phyloP scores from a whole-genome alignment of 129 eudicot genomes.

The Flaveria ramosissima region DNA sequence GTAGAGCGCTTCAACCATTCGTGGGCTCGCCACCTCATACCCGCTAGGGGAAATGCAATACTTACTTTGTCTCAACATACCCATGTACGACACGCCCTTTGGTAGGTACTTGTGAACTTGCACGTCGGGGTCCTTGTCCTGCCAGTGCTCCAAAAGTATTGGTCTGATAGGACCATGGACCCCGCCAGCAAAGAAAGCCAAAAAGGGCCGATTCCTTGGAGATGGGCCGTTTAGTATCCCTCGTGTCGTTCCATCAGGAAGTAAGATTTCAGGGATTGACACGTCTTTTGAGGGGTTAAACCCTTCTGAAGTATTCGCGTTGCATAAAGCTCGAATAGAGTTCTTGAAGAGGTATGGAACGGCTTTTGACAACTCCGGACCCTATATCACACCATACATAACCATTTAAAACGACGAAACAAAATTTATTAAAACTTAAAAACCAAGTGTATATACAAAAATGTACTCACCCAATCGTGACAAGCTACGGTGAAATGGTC shows the following conservation, averaged over 20 bases:
- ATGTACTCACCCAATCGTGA: constrained; percentile 61
- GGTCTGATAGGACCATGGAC: constrained; percentile 78
- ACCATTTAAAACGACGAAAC: not conserved
- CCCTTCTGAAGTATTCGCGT: constrained; percentile 76
- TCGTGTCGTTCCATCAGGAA: constrained; percentile 47
- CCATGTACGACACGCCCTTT: constrained; percentile 51
- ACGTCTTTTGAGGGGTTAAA: constrained; percentile 69
- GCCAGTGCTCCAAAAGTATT: constrained; percentile 69
- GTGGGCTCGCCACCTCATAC: constrained; percentile 85
- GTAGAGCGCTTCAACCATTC: constrained; percentile 82
- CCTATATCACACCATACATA: constrained; percentile 39
- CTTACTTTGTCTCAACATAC: constrained; percentile 51
- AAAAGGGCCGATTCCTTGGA: constrained; percentile 49
- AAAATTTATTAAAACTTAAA: not conserved
- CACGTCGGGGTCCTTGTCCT: constrained; percentile 56
- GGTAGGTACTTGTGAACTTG: constrained; percentile 72
- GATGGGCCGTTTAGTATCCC: constrained; percentile 60
- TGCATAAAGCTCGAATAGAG: constrained; percentile 72
- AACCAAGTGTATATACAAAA: not conserved
- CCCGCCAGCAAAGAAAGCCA: constrained; percentile 86
- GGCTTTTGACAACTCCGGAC: constrained; percentile 62
- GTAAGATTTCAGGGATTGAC: constrained; percentile 72
- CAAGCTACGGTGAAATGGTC: constrained; percentile 70
- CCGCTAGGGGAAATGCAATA: constrained; percentile 89
- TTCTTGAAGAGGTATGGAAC: constrained; percentile 54